Evolutionary conservation across 2,329 filamentous ascomycete genomes (phyloP).

Genomic region (Alternaria triticina): DNA sequence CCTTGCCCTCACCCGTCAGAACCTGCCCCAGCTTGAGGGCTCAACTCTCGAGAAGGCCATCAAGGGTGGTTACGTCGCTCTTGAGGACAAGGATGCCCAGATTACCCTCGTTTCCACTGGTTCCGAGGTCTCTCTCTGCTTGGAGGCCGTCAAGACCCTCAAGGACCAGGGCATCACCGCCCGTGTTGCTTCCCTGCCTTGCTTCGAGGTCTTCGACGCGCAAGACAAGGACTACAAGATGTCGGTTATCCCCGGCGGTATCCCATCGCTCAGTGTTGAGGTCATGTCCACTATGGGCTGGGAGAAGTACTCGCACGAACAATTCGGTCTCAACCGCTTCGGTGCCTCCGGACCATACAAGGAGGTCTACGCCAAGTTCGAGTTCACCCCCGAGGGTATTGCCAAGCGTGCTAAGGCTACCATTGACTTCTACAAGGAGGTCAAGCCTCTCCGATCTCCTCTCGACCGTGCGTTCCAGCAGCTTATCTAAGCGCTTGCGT

Average conservation of each 20-base stretch:
- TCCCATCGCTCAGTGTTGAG: conserved; percentile 92
- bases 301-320: conserved; percentile 99
- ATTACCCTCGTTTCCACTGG: conserved; percentile 93
- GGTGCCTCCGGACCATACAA: conserved; percentile 97
- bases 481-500: conserved; percentile 71
- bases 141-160: conserved; percentile 91
- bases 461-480: conserved; percentile 98
- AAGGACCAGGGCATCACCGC: conserved; percentile 86
- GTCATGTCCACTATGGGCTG: conserved; percentile 97
- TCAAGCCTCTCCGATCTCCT: conserved; percentile 85
- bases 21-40: conserved; percentile 95
- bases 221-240: conserved; percentile 96
- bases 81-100: conserved; percentile 82
- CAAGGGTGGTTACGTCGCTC: conserved; percentile 94
- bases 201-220: conserved; percentile 94
- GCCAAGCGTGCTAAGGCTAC: conserved; percentile 92
- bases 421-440: conserved; percentile 96
- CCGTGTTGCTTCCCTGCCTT: conserved; percentile 93
- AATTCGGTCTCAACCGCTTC: conserved; percentile 99
- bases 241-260: conserved; percentile 88
- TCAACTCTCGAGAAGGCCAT: conserved; percentile 86
- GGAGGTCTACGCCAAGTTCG: conserved; percentile 99
- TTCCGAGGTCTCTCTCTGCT: conserved; percentile 91
- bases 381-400: conserved; percentile 97
- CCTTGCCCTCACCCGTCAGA: conserved; percentile 94